These are phyloP conservation scores for Hygrocybe coccinea DNA, from an alignment of 768 basidiomycete species.

Conservation along the genomic window DNA sequence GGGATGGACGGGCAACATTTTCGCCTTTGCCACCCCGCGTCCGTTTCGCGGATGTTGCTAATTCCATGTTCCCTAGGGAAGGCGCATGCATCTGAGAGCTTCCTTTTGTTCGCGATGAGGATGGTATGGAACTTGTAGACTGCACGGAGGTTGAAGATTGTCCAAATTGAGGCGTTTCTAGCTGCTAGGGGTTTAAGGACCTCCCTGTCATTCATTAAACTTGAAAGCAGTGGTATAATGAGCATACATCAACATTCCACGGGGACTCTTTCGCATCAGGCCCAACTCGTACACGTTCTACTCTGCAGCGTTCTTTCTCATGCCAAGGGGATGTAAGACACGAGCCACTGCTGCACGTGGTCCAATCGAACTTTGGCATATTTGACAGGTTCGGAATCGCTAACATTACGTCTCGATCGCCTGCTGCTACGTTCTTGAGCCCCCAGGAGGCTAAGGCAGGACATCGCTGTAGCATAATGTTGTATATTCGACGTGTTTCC, in stretches of 20 bases:
- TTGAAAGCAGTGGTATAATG: not conserved
- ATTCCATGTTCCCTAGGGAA: not conserved
- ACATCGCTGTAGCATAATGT: slow-evolving; percentile 3
- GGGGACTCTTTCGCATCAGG: slow-evolving; percentile 13
- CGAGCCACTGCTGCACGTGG: slow-evolving; percentile 2
- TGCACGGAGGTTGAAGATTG: not conserved
- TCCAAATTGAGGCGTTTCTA: not conserved
- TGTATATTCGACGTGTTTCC: slow-evolving; percentile 5
- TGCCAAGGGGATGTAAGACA: slow-evolving; percentile 4
- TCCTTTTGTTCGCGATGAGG: not conserved
- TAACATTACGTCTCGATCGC: slow-evolving; percentile 12
- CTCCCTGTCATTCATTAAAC: not conserved
- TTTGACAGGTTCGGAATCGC: slow-evolving; percentile 12
- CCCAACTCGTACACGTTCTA: slow-evolving; percentile 9
- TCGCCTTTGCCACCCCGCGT: not conserved
- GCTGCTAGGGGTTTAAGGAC: not conserved
- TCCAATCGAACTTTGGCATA: slow-evolving; percentile 16
- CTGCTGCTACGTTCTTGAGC: slow-evolving; percentile 13
- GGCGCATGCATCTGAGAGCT: not conserved
- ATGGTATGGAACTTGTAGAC: slow-evolving; percentile 4
- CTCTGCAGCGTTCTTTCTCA: slow-evolving; percentile 1
- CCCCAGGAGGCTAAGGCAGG: slow-evolving; percentile 14
- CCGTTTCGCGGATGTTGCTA: not conserved
- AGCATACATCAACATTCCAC: slow-evolving; percentile 12
- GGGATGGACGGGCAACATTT: not conserved